These are phyloP conservation scores for Globisporangium nagaii DNA, from an alignment of 352 stramenopile species.

Conservation along the genomic window DNA sequence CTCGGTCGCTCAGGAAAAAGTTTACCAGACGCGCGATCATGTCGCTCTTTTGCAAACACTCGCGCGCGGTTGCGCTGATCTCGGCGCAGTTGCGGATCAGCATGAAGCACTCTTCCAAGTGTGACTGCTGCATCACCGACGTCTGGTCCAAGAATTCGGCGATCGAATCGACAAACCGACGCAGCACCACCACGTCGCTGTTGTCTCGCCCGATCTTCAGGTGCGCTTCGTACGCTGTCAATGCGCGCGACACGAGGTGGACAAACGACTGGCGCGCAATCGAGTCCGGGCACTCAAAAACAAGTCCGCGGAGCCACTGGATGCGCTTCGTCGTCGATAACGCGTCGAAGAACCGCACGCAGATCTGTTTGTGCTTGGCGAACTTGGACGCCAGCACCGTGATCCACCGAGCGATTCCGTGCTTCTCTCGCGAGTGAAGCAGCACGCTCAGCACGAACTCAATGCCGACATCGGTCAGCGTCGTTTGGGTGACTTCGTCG, in stretches of 20 bases:
- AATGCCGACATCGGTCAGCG: constrained; percentile 74
- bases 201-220: constrained; percentile 23
- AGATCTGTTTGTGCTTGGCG: constrained; percentile 59
- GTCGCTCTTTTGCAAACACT: constrained; percentile 45
- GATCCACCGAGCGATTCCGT: constrained; percentile 82
- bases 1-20: constrained; percentile 75
- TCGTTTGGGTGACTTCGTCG: constrained; percentile 60
- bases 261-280: constrained; percentile 86
- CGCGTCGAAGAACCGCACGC: constrained; percentile 58
- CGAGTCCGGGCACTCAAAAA: constrained; percentile 84
- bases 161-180: constrained; percentile 42
- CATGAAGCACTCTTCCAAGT: constrained; percentile 87
- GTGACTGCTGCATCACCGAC: constrained; percentile 68
- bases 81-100: constrained; percentile 75
- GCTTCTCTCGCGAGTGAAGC: constrained; percentile 84
- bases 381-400: constrained; percentile 74
- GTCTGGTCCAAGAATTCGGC: constrained; percentile 68
- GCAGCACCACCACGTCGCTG: constrained; percentile 11
- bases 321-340: constrained; percentile 50
- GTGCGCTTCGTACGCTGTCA: constrained; percentile 64
- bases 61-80: constrained; percentile 40
- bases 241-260: constrained; percentile 65
- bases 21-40: constrained; percentile 80
- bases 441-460: constrained; percentile 87
- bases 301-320: constrained; percentile 54